Evolutionary conservation across 176 grass and related monocot species (phyloP).

Genomic region (Urochloa ruziziensis): DNA sequence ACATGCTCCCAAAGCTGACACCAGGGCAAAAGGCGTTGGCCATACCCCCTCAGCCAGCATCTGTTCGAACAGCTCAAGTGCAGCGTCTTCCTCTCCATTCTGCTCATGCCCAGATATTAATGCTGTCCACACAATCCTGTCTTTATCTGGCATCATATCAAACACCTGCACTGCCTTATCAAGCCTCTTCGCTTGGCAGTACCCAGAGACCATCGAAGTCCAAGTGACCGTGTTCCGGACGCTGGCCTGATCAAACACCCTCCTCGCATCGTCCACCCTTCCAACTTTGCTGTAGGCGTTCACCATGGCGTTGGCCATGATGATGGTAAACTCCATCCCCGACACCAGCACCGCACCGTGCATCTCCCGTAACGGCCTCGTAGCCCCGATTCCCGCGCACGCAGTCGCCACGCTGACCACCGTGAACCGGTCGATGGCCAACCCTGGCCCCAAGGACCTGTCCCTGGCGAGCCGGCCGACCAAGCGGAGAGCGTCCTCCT

Average conservation of each 20-base stretch:
- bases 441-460: slow-evolving; percentile 19
- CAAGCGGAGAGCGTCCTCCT: slow-evolving; percentile 29
- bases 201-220: slow-evolving; percentile 59
- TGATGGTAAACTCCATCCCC: slow-evolving; percentile 48
- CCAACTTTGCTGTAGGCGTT: slow-evolving; percentile 62
- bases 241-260: slow-evolving; percentile 47
- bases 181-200: slow-evolving; percentile 34
- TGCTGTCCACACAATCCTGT: slow-evolving; percentile 57
- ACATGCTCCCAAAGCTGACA: slow-evolving; percentile 52
- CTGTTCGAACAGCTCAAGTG: slow-evolving; percentile 39
- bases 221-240: slow-evolving; percentile 35
- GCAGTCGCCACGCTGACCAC: slow-evolving; percentile 47
- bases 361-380: slow-evolving; percentile 40
- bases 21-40: slow-evolving; percentile 47
- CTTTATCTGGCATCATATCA: slow-evolving; percentile 37
- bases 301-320: slow-evolving; percentile 68
- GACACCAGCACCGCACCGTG: slow-evolving; percentile 40
- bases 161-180: slow-evolving; percentile 41
- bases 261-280: slow-evolving; percentile 36
- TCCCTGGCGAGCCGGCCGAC: slow-evolving; percentile 38
- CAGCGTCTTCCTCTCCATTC: slow-evolving; percentile 56
- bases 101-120: slow-evolving; percentile 73
- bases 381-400: slow-evolving; percentile 31
- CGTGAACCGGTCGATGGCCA: slow-evolving; percentile 49
- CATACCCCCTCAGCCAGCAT: slow-evolving; percentile 46